Conservation (phyloP, 305 asterid species). For the Fraxinus nigra region DNA sequence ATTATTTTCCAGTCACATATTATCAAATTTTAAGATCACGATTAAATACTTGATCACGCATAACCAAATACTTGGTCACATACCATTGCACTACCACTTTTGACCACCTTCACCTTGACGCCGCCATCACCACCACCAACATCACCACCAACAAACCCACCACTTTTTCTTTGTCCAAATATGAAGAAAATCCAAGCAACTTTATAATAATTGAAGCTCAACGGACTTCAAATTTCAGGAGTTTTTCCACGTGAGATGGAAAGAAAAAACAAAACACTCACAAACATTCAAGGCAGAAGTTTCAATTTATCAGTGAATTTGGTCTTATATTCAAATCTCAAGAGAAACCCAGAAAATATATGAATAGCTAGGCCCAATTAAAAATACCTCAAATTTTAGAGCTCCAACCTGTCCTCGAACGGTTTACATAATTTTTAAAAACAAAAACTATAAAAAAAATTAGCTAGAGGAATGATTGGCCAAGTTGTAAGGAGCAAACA, state of each 20-base stretch:
- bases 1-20: too few species aligned
- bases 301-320: background rate
- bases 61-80: too few species aligned
- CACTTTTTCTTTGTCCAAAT: background rate
- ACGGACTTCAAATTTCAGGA: background rate
- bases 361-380: slow-evolving; percentile 14
- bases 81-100: too few species aligned
- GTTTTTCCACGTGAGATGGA: background rate
- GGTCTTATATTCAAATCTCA: slow-evolving; percentile 28
- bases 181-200: background rate
- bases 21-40: too few species aligned
- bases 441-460: background rate
- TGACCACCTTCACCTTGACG: too few species aligned
- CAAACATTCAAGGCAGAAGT: slow-evolving; percentile 11
- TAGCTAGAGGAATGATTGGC: slow-evolving; percentile 60
- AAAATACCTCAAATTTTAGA: slow-evolving; percentile 28
- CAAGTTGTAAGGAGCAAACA: slow-evolving; percentile 72
- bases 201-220: background rate
- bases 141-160: too few species aligned
- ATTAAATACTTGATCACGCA: too few species aligned
- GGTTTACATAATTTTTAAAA: slow-evolving; percentile 37
- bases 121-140: too few species aligned
- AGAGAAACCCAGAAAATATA: slow-evolving; percentile 26
- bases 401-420: slow-evolving; percentile 4
- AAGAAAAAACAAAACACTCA: background rate